Evolutionary conservation across 208 protist species (phyloP), one percentile per base, ranked within the genome.

Genomic region (Crithidia brevicula): DNA sequence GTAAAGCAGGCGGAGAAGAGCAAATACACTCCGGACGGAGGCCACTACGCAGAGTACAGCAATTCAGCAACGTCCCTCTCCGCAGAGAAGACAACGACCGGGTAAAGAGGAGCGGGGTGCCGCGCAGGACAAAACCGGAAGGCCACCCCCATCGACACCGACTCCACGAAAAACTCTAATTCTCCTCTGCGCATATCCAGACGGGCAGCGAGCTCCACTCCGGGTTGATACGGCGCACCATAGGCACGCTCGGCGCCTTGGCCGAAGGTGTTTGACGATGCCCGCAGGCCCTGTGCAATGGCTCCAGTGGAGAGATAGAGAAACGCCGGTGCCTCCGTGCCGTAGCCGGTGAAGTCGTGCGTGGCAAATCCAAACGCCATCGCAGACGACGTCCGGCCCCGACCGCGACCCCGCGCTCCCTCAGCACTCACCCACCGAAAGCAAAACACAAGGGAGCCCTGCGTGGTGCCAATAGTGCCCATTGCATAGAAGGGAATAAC

Each of bases 131-230:
- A 42, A 56, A 94, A 89, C 28, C 58, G 63, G 58, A 91, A 94
- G 3, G 88, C 88, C 10, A 79, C 70, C 4, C 88, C 88, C 50
- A 81, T 65, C 22, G 62, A 40, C 25, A 56, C 45, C 6, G 77
- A 77, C 64, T 94, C 83, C 33, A 91, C 67, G 38, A 50, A 75
- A 58, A 91, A 94, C 60, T 70, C 72, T 46, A 91, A 43, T 58
- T 74, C 38, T 7, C 80, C 67, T n/a, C 27, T 30, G 3, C 36
- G 45, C 33, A 91, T 57, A 54, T 88, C 69, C 27, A 94, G 51
- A 20, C 79, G 59, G n/a, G 82, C 79, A 0, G 77, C 83, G 30
- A 94, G 74, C 34, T 80, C 60, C 34, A 81, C 63, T 3, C 78
- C 85, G 0, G 74, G 65, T 51, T 31, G 13, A 60, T 80, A 90